These are phyloP conservation scores for Lagenidium giganteum DNA, from an alignment of 352 stramenopile species.

Conservation along the genomic window DNA sequence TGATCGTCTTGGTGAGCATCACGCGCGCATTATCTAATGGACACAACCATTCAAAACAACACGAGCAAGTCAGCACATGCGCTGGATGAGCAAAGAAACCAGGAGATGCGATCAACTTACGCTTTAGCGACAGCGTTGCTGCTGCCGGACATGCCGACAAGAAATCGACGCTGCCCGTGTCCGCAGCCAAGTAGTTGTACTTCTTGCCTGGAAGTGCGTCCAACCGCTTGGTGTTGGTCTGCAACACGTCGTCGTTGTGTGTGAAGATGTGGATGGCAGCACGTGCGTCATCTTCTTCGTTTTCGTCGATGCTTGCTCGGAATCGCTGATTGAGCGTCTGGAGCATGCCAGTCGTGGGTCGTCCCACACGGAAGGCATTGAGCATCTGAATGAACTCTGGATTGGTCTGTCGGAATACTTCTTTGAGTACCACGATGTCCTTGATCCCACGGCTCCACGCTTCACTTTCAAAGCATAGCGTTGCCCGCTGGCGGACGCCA, in stretches of 20 bases:
- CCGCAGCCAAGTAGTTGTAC: slow-evolving; percentile 34
- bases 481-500: slow-evolving; percentile 14
- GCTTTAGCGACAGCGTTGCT: slow-evolving; percentile 34
- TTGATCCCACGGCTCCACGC: slow-evolving; percentile 32
- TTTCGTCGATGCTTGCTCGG: slow-evolving; percentile 1
- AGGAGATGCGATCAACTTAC: slow-evolving; percentile 23
- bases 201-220: slow-evolving; percentile 36
- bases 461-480: slow-evolving; percentile 74
- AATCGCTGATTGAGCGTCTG: slow-evolving; percentile 30
- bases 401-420: slow-evolving; percentile 54
- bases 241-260: slow-evolving; percentile 43
- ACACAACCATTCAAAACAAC: too few relatives aligned
- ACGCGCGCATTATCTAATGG: slow-evolving; percentile 82
- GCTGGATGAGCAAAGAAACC: neutral
- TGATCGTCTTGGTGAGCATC: slow-evolving; percentile 93
- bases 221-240: slow-evolving; percentile 41
- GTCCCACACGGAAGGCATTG: slow-evolving; percentile 42
- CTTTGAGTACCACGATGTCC: slow-evolving; percentile 43
- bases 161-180: slow-evolving; percentile 41
- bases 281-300: slow-evolving; percentile 12
- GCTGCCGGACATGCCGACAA: slow-evolving; percentile 25
- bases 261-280: slow-evolving; percentile 55
- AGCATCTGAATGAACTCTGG: slow-evolving; percentile 38
- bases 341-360: slow-evolving; percentile 32
- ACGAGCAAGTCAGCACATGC: neutral